Evolutionary conservation across 805 yeast genomes (phyloP).

Genomic region (Saccharomycopsis sp.): DNA sequence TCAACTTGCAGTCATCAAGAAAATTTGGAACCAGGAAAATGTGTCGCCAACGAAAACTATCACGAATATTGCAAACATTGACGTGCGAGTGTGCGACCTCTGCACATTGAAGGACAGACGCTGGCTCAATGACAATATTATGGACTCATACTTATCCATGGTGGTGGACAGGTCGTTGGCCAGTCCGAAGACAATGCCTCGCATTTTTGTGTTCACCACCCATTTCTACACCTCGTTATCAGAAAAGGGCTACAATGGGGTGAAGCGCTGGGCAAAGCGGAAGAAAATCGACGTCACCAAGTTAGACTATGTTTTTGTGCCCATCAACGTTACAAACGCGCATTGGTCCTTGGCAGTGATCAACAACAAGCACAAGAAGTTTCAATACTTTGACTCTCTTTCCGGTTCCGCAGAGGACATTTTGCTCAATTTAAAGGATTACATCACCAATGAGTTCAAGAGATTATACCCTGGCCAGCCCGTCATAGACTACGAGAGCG

Average conservation of each 20-base stretch:
- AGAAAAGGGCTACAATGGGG: slow-evolving; percentile 69
- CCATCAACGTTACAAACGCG: slow-evolving; percentile 72
- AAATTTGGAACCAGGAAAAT: slow-evolving; percentile 5
- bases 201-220: slow-evolving; percentile 70
- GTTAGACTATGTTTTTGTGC: slow-evolving; percentile 63
- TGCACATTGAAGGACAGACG: slow-evolving; percentile 56
- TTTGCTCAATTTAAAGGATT: slow-evolving; percentile 43
- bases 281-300: slow-evolving; percentile 57
- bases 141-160: slow-evolving; percentile 67
- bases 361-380: slow-evolving; percentile 48
- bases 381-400: slow-evolving; percentile 74
- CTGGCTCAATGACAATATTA: slow-evolving; percentile 90
- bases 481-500: slow-evolving; percentile 24
- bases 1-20: slow-evolving; percentile 7
- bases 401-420: slow-evolving; percentile 30
- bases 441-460: slow-evolving; percentile 60
- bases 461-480: slow-evolving; percentile 31
- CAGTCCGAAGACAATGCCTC: slow-evolving; percentile 28
- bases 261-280: slow-evolving; percentile 75
- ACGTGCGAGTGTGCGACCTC: slow-evolving; percentile 57
- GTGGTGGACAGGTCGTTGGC: slow-evolving; percentile 37
- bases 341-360: slow-evolving; percentile 91
- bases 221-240: slow-evolving; percentile 74
- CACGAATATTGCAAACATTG: slow-evolving; percentile 37
- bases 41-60: slow-evolving; percentile 19